Base-by-base conservation (phyloP, 192 early-diverging fungal species). In the Backusella luteola region DNA sequence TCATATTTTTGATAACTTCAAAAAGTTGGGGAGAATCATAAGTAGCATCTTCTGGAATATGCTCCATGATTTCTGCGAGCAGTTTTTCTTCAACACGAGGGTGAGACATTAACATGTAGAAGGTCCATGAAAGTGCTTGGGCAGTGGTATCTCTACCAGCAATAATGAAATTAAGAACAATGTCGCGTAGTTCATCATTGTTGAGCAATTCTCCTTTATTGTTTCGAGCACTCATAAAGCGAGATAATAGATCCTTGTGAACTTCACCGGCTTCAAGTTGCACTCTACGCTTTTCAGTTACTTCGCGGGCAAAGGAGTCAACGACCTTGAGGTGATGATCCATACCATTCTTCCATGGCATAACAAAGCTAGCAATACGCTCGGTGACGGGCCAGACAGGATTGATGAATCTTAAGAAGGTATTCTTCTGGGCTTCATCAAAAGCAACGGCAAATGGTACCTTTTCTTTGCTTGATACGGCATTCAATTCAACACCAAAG, bases 371-470 rank as follows among this genome's bases (percentile, higher is more conserved):
- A 11, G 34, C 23, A 15, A 49, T 38, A 12, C 59, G 39, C 5
- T 56, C 42, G 7, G 76, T 70, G 4, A 66, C 73, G 8, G 56
- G 71, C 35, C 69, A 44, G 59, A 75, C 34, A 14, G 76, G 82
- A 19, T 75, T 79, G 53, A 83, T 67, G 29, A 85, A 77, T 2
- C 85, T 83, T 15, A 75, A 42, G 15, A 78, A 75, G 0, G 86
- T 85, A 4, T 34, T 70, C 26, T 73, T 72, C 76, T 89, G 88
- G 4, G 81, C 85, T 29, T 76, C 81, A 67, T 90, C 89, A 75
- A 90, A 91, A n/a, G 88, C 76, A 1, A 38, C 59, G 0, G 87
- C 89, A 81, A 91, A 89, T 4, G 75, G 80, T 21, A 84, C 77
- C 35, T 80, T 81, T 11, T 77, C 84, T 19, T 79, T 77, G 29